phyloP scores from a whole-genome alignment of 192 early-diverging fungal species.

The Radiomyces spectabilis region DNA sequence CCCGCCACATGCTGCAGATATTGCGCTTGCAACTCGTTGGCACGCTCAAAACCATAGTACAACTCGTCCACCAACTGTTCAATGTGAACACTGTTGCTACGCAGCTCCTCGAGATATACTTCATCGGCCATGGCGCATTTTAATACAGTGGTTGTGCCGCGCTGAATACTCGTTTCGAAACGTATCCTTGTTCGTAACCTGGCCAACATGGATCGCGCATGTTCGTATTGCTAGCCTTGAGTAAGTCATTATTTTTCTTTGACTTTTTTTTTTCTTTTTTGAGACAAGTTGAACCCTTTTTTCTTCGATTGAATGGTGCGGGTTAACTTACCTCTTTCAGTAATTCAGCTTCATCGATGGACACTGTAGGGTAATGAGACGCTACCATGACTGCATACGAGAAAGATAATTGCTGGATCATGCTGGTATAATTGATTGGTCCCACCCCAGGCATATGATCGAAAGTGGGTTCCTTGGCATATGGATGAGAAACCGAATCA shows the following conservation, averaged over 20 bases:
- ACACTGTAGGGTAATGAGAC: background rate
- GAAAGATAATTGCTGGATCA: background rate
- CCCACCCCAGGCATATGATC: too few relatives aligned
- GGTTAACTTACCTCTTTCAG: background rate
- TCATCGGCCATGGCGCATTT: too few relatives aligned
- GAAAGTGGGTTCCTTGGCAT: too few relatives aligned
- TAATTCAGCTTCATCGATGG: background rate
- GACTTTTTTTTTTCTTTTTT: background rate
- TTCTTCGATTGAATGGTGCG: too few relatives aligned
- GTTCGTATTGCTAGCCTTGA: background rate
- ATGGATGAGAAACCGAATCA: too few relatives aligned
- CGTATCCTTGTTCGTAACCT: too few relatives aligned
- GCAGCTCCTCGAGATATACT: too few relatives aligned
- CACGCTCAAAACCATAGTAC: background rate
- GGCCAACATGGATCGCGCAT: too few relatives aligned
- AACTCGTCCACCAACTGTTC: background rate
- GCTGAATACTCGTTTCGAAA: too few relatives aligned
- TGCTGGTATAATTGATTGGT: background rate
- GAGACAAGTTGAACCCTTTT: too few relatives aligned
- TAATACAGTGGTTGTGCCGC: too few relatives aligned
- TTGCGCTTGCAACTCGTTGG: background rate
- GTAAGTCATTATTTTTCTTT: background rate
- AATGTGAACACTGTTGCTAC: too few relatives aligned
- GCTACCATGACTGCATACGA: background rate
- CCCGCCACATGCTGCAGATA: conserved; percentile 1